Evolutionary conservation across 1,284 basidiomycete genomes (phyloP), one percentile per base, ranked within the genome.

Genomic region (Ganoderma resinaceum): DNA sequence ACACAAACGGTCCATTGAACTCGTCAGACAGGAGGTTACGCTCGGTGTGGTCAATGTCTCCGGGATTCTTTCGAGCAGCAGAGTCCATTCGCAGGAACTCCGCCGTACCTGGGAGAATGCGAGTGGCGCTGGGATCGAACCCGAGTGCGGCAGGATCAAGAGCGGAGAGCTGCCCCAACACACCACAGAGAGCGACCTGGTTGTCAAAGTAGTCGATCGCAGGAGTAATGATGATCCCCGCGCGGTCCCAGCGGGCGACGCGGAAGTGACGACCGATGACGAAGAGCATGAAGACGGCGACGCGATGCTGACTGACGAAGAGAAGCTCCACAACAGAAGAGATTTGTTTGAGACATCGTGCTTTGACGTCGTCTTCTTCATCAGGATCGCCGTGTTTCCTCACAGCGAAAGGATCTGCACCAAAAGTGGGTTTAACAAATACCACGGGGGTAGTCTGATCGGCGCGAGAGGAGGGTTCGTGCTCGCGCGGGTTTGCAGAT

Each of bases 211-310:
- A 70, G 61, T 72, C 61, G 42, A 68, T 58, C 9, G 42, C 42
- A 7, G 42, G 26, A 5, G 68, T 65, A 18, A 40, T 38, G n/a
- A 68, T 20, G 35, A 60, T 3, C 0, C 69, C 71, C 3, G 67
- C 53, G 5, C 65, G 62, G 43, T 70, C 68, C 66, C 69, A 59
- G 38, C 69, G 61, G 37, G 61, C 14, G 61, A 71, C 14, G 9
- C 67, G 65, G 26, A 57, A 61, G 11, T 29, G 16, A 3, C 46
- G 33, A 14, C 64, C 65, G 20, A 67, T 16, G 55, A 71, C 52
- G 26, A 70, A 37, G 26, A 70, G 31, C 14, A 23, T 43, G 52
- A 63, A 63, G 26, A 57, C 14, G 49, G 37, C 42, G 16, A 40
- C 63, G 2, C 70, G 70, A 20, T 70, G 66, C 38, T 70, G 70